Percentiles rank a stretch among this genome's conserved stretches.
These are phyloP conservation scores for Arabis hirsuta DNA, from an alignment of 345 rosid species.

Conservation along the genomic window DNA sequence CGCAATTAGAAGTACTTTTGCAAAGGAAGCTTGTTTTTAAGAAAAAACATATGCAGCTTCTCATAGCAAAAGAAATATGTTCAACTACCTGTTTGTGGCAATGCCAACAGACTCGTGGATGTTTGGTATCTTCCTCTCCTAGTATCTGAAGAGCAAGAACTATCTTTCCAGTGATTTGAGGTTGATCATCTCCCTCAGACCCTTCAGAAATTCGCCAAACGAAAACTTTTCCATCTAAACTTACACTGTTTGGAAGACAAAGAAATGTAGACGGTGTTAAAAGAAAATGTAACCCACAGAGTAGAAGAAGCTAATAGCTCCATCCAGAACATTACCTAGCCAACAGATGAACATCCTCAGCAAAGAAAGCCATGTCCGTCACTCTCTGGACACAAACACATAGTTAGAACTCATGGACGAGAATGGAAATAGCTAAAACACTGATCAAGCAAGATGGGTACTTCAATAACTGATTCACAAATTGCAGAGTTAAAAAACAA, in stretches of 20 bases:
- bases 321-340: conserved; percentile 66
- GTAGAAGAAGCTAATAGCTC: conserved; percentile 9
- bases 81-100: conserved; percentile 85
- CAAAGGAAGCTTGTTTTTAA: neutral
- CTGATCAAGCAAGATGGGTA: conserved; percentile 9
- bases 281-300: conserved; percentile 8
- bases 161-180: conserved; percentile 66
- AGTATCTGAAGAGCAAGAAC: conserved; percentile 68
- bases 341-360: conserved; percentile 88
- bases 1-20: conserved; percentile 24
- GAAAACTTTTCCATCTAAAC: conserved; percentile 75
- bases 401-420: conserved; percentile 18
- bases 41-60: conserved; percentile 16
- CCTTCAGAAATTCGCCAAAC: conserved; percentile 85
- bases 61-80: conserved; percentile 39
- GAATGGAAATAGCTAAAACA: neutral
- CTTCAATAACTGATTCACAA: conserved; percentile 16
- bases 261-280: conserved; percentile 20
- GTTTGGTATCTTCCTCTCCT: conserved; percentile 57
- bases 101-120: conserved; percentile 96
- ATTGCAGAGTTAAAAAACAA: conserved; percentile 25
- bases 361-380: conserved; percentile 92
- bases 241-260: conserved; percentile 56
- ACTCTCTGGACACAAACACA: conserved; percentile 58
- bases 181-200: conserved; percentile 71